phyloP scores from a whole-genome alignment of 2,329 filamentous ascomycete species.

The Neonectria magnoliae region DNA sequence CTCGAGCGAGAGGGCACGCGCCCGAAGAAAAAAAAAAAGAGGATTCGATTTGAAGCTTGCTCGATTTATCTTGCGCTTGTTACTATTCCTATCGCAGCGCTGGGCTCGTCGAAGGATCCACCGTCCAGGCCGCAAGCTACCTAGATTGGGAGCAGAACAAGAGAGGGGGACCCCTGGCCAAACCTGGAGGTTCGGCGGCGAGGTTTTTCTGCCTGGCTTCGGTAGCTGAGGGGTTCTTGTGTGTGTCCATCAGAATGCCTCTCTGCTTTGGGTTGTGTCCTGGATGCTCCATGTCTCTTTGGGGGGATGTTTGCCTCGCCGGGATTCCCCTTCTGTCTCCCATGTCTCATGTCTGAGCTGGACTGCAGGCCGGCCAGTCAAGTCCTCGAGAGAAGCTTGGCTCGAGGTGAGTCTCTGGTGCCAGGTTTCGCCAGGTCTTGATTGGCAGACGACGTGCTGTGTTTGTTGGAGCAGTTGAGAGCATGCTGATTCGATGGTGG shows the following conservation, averaged over 20 bases:
- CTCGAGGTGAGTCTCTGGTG: slow-evolving; percentile 7
- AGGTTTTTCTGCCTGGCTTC: slow-evolving; percentile 7
- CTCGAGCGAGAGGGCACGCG: not conserved
- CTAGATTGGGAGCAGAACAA: slow-evolving; percentile 2
- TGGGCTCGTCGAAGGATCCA: slow-evolving; percentile 12
- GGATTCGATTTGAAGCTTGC: slow-evolving; percentile 1
- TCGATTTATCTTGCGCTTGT: slow-evolving; percentile 5
- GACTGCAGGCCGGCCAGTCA: not conserved
- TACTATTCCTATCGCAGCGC: slow-evolving; percentile 29
- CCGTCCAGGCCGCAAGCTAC: not conserved
- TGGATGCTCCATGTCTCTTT: not conserved
- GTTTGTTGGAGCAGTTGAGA: not conserved
- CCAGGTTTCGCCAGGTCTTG: slow-evolving; percentile 1
- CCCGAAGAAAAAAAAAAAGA: not conserved
- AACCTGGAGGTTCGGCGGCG: slow-evolving; percentile 2
- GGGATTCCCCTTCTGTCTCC: not conserved
- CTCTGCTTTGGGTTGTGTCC: not conserved
- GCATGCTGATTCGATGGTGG: slow-evolving; percentile 16
- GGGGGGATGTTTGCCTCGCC: not conserved
- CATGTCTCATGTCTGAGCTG: not conserved
- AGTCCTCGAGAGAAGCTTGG: not conserved
- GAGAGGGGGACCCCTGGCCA: slow-evolving; percentile 10
- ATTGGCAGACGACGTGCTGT: slow-evolving; percentile 8
- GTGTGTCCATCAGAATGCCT: not conserved
- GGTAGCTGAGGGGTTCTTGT: not conserved